Evolutionary conservation across 1,284 basidiomycete species (phyloP), one percentile per base, ranked within the genome.

Genomic region (Ustilago lituana): DNA sequence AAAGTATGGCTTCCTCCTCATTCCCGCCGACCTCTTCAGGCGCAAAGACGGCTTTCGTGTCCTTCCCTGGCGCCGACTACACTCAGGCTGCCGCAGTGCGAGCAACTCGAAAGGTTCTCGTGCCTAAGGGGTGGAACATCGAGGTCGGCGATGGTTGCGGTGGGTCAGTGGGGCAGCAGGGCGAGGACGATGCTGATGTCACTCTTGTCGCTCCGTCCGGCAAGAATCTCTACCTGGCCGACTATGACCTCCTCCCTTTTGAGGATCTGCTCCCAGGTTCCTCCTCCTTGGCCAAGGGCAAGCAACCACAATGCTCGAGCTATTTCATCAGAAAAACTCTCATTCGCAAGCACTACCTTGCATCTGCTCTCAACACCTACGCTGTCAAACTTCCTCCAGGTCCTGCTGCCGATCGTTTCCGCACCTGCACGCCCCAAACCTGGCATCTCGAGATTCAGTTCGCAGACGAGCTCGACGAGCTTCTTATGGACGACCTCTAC

Each of bases 341-440:
- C 39, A 98, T 98, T 71, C 88, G 96, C 55, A 98, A 98, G 82
- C 94, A 98, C 79, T 94, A 91, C 81, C 86, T 98, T 3, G 90
- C 94, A 22, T 87, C 88, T 32, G 89, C 89, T 40, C 86, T 95
- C 17, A 87, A 87, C 48, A 43, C 74, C 0, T 71, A 60, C 35
- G 41, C 53, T 3, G 62, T 76, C 41, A 78, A 79, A 54, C 55
- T 65, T 40, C 55, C 62, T 9, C 32, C 50, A 17, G 62, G 58
- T 9, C 29, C 37, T 9, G 39, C 31, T 24, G 56, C 59, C 3
- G 31, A 47, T 8, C 54, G 49, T 12, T 59, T 48, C 44, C 55
- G 49, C 19, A 36, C 49, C 8, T 64, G 67, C 32, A 85, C 88
- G 15, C 96, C 95, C 5, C 85, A 83, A 70, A 95, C 94, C 6